These are phyloP conservation scores for Abelmoschus esculentus DNA, from an alignment of 345 rosid genomes.

Conservation along the genomic window DNA sequence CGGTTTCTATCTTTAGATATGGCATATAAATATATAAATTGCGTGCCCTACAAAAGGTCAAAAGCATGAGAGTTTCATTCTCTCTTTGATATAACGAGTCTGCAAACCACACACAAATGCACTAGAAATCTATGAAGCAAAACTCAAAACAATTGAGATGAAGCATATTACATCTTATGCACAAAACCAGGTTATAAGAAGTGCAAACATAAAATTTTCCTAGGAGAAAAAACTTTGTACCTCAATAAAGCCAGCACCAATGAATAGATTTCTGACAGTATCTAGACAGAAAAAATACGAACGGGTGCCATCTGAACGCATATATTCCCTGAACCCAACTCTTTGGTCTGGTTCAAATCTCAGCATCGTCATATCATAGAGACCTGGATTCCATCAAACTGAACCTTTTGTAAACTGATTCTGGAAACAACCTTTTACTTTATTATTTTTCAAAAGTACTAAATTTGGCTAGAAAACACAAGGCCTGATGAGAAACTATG, in stretches of 20 bases:
- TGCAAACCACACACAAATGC: background rate
- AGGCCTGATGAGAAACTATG: background rate
- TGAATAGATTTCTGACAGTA: slow-evolving; percentile 46
- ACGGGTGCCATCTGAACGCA: slow-evolving; percentile 40
- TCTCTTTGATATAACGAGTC: too few relatives aligned
- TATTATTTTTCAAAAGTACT: background rate
- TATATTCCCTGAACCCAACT: slow-evolving; percentile 72
- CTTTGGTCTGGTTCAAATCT: slow-evolving; percentile 63
- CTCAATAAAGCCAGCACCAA: slow-evolving; percentile 48
- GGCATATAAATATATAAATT: background rate
- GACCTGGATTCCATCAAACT: slow-evolving; percentile 43
- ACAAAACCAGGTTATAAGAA: background rate
- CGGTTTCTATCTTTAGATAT: background rate
- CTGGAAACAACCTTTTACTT: background rate
- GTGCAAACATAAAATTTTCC: background rate
- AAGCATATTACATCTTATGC: background rate
- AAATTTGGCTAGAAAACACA: background rate
- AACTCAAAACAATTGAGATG: too few relatives aligned
- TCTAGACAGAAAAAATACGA: slow-evolving; percentile 80
- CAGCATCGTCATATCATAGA: slow-evolving; percentile 93
- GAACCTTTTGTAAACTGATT: slow-evolving; percentile 13
- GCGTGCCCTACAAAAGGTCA: background rate
- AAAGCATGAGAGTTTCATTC: too few relatives aligned
- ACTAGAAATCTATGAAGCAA: background rate
- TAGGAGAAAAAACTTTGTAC: too few relatives aligned